These are phyloP conservation scores for Mimosa pudica DNA, from an alignment of 306 rosid species.

Conservation along the genomic window DNA sequence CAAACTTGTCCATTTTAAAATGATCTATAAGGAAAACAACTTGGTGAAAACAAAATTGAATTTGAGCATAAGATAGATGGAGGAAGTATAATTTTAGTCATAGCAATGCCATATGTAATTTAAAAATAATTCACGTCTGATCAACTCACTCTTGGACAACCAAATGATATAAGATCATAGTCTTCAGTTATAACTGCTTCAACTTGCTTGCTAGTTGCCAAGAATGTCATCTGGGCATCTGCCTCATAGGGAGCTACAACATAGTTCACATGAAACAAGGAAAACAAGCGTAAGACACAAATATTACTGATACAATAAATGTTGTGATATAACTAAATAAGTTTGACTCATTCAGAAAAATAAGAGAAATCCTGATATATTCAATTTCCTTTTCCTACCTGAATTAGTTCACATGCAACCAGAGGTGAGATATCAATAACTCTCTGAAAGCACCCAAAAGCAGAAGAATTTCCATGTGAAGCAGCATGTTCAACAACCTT, in stretches of 20 bases:
- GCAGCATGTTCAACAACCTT: constrained; percentile 75
- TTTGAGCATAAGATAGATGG: constrained; percentile 1
- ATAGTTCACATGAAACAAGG: constrained; percentile 45
- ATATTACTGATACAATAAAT: background rate
- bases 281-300: background rate
- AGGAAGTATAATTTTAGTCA: constrained; percentile 3
- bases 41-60: constrained; percentile 20
- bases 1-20: constrained; percentile 95
- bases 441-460: constrained; percentile 92
- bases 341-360: constrained; percentile 14
- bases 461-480: constrained; percentile 71
- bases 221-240: constrained; percentile 95
- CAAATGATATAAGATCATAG: constrained; percentile 93
- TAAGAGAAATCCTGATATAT: constrained; percentile 10
- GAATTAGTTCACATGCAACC: constrained; percentile 74
- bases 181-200: constrained; percentile 94
- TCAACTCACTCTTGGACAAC: constrained; percentile 87
- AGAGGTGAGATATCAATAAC: constrained; percentile 90
- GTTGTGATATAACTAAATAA: background rate
- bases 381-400: constrained; percentile 51
- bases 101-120: constrained; percentile 17
- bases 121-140: constrained; percentile 17
- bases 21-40: constrained; percentile 61
- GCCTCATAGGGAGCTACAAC: constrained; percentile 98
- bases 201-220: constrained; percentile 76